These are phyloP conservation scores for Cadophora luteo-olivacea DNA, from an alignment of 2,329 filamentous ascomycete genomes.

Conservation along the genomic window DNA sequence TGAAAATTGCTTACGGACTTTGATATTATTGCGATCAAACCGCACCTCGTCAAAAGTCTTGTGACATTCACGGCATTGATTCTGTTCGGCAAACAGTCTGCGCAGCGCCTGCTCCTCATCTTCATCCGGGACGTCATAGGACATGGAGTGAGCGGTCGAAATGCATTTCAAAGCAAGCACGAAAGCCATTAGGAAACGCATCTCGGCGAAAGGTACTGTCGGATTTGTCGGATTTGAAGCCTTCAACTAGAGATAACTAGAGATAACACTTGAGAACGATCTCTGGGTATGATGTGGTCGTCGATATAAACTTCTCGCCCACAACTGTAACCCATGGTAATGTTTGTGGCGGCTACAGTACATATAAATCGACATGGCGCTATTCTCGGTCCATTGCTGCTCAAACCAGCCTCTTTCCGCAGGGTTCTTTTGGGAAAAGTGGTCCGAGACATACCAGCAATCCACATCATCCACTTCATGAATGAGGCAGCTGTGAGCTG, in stretches of 20 bases:
- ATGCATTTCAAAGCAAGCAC: background rate
- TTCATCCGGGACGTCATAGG: background rate
- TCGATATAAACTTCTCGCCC: too few relatives aligned
- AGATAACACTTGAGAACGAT: too few relatives aligned
- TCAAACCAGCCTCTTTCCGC: too few relatives aligned
- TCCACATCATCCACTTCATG: background rate
- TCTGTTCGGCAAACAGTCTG: background rate
- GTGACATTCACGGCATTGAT: background rate
- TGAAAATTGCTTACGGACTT: background rate
- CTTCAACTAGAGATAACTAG: too few relatives aligned
- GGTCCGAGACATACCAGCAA: background rate
- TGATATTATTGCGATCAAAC: background rate
- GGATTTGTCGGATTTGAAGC: background rate
- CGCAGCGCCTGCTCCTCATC: background rate
- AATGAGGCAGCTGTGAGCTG: background rate
- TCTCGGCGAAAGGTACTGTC: background rate
- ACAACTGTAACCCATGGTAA: too few relatives aligned
- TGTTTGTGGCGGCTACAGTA: too few relatives aligned
- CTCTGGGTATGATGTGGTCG: too few relatives aligned
- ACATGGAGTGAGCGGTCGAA: background rate
- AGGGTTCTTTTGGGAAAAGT: background rate
- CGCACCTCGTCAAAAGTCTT: background rate
- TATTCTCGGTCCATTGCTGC: background rate
- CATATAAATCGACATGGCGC: background rate
- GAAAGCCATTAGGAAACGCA: background rate